These are phyloP conservation scores for Physcia stellaris DNA, from an alignment of 495 filamentous ascomycete species.

Conservation along the genomic window DNA sequence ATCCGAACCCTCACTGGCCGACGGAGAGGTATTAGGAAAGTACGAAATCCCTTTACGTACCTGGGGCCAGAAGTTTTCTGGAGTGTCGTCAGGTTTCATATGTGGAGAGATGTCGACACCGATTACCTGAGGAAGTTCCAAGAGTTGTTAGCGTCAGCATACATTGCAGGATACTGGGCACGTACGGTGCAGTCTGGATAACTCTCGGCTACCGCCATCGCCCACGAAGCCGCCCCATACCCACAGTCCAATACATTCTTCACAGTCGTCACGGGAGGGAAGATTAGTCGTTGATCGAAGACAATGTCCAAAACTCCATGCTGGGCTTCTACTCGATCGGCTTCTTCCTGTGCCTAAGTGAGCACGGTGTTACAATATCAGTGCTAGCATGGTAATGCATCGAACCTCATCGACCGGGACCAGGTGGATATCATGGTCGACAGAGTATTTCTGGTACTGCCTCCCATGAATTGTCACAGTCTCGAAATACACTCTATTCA, in stretches of 20 bases:
- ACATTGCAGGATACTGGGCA: slow-evolving; percentile 6
- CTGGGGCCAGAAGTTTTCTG: slow-evolving; percentile 60
- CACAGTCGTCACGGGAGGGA: slow-evolving; percentile 55
- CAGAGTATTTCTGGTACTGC: slow-evolving; percentile 58
- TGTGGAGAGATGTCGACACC: slow-evolving; percentile 71
- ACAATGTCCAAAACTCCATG: slow-evolving; percentile 56
- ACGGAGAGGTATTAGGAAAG: no score
- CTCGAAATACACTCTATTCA: slow-evolving; percentile 48
- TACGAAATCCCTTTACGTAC: no score
- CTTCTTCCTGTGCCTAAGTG: slow-evolving; percentile 51
- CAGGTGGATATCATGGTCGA: slow-evolving; percentile 62
- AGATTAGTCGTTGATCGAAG: slow-evolving; percentile 66
- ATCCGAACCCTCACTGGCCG: no score
- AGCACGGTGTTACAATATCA: slow-evolving; percentile 10
- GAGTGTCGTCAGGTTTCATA: slow-evolving; percentile 52
- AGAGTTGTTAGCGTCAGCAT: slow-evolving; percentile 10
- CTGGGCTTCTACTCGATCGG: slow-evolving; percentile 57
- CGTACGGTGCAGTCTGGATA: slow-evolving; percentile 64
- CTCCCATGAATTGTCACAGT: slow-evolving; percentile 53
- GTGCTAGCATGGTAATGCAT: slow-evolving; percentile 1
- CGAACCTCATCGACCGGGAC: slow-evolving; percentile 77
- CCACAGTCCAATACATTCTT: slow-evolving; percentile 65
- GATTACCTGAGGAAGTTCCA: slow-evolving; percentile 54
- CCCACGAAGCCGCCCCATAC: slow-evolving; percentile 53
- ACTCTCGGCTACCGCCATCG: slow-evolving; percentile 45